Conservation (phyloP, 2,329 filamentous ascomycete genomes). For the Drechslerella stenobrocha region DNA sequence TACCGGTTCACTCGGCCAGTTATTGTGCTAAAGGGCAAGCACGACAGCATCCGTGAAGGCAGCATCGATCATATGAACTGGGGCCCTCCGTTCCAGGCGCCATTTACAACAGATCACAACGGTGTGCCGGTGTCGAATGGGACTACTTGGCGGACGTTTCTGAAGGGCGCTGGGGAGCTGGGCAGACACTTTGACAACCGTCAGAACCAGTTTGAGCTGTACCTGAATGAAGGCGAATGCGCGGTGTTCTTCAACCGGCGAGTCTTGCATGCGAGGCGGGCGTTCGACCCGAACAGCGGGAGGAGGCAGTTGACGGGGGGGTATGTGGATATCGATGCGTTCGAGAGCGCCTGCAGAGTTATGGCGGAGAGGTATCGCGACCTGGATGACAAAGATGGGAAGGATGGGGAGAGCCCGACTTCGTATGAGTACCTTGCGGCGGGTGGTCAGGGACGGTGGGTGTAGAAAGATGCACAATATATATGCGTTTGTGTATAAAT, state of each 20-base stretch:
- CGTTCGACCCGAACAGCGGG: constrained; percentile 70
- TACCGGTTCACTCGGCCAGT: constrained; percentile 66
- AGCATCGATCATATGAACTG: constrained; percentile 62
- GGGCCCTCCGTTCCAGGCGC: constrained; percentile 78
- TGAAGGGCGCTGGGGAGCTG: constrained; percentile 28
- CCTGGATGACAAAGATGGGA: not conserved
- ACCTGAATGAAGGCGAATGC: constrained; percentile 78
- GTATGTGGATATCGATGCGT: constrained; percentile 73
- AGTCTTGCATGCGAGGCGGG: constrained; percentile 77
- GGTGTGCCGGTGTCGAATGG: constrained; percentile 25
- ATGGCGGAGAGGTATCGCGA: constrained; percentile 55
- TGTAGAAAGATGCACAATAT: too few relatives aligned
- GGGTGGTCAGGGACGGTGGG: constrained; percentile 26
- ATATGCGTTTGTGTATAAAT: too few relatives aligned
- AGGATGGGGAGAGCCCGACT: constrained; percentile 4
- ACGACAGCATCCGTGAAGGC: constrained; percentile 49
- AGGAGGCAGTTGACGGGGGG: constrained; percentile 81
- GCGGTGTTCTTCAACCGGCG: constrained; percentile 90
- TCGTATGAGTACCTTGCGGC: constrained; percentile 18
- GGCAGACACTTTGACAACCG: constrained; percentile 60
- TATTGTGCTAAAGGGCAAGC: constrained; percentile 57
- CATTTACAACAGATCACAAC: constrained; percentile 55
- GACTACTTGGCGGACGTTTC: constrained; percentile 57
- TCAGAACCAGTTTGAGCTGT: constrained; percentile 68
- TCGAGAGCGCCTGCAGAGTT: constrained; percentile 59